These are phyloP conservation scores for Lachancea waltii DNA, from an alignment of 805 yeast species.

Conservation along the genomic window DNA sequence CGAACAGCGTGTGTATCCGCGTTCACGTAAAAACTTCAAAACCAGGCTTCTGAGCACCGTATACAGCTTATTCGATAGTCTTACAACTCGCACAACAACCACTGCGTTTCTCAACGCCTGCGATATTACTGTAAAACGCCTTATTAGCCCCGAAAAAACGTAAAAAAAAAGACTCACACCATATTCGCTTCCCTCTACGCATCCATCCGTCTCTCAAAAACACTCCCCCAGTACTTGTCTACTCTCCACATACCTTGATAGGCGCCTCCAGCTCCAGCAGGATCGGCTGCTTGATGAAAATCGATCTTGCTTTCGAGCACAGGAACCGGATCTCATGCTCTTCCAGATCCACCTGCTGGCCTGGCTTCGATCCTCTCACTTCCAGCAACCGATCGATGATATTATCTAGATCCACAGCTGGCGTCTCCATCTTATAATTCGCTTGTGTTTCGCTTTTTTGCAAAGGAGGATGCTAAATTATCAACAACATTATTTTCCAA, in stretches of 20 bases:
- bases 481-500: slow-evolving; percentile 4
- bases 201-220: too few species aligned
- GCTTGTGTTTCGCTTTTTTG: slow-evolving; percentile 5
- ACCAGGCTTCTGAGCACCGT: too few species aligned
- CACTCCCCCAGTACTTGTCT: background rate
- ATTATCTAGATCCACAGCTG: slow-evolving; percentile 92
- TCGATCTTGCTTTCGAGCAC: slow-evolving; percentile 97
- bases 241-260: slow-evolving; percentile 59
- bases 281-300: slow-evolving; percentile 96
- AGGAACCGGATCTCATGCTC: slow-evolving; percentile 92
- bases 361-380: slow-evolving; percentile 98
- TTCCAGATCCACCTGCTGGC: slow-evolving; percentile 88
- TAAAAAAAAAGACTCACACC: too few species aligned
- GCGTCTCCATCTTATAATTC: slow-evolving; percentile 36
- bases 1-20: background rate
- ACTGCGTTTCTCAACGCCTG: too few species aligned
- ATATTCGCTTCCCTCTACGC: too few species aligned
- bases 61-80: too few species aligned
- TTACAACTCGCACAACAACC: too few species aligned
- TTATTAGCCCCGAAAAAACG: too few species aligned
- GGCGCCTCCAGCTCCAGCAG: slow-evolving; percentile 95
- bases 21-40: too few species aligned
- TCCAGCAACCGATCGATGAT: slow-evolving; percentile 94
- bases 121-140: too few species aligned
- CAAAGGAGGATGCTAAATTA: slow-evolving; percentile 1